Conservation (phyloP, 2,329 filamentous ascomycete species). For the Alternaria triticimaculans region DNA sequence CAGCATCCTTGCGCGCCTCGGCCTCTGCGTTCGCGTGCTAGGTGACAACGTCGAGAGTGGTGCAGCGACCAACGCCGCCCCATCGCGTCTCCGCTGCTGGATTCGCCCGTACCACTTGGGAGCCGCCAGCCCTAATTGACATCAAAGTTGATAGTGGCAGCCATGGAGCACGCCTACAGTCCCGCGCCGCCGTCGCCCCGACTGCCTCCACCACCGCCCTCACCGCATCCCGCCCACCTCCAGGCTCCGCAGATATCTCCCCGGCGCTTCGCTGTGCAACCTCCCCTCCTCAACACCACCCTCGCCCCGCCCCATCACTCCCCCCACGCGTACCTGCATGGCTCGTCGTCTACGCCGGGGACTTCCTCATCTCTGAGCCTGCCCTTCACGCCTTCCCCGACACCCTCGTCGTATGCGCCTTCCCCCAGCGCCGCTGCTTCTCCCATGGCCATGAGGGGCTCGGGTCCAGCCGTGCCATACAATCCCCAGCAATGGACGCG, state of each 20-base stretch:
- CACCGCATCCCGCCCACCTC: conserved; percentile 18
- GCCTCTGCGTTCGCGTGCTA: conserved; percentile 12
- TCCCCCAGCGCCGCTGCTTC: conserved; percentile 39
- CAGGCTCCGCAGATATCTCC: conserved; percentile 38
- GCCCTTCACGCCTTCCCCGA: conserved; percentile 47
- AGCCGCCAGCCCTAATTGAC: conserved; percentile 34
- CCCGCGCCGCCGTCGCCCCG: conserved; percentile 25
- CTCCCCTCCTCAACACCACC: conserved; percentile 50
- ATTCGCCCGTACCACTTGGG: conserved; percentile 30
- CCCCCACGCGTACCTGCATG: conserved; percentile 37
- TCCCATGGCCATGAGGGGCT: conserved; percentile 46
- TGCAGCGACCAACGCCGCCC: conserved; percentile 15
- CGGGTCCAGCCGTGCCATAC: conserved; percentile 48
- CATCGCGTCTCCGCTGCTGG: conserved; percentile 20
- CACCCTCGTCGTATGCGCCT: conserved; percentile 42
- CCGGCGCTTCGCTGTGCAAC: conserved; percentile 50
- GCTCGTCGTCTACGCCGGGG: conserved; percentile 45
- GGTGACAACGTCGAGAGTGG: conserved; percentile 23
- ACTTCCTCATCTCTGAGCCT: conserved; percentile 47
- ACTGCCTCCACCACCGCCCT: conserved; percentile 27
- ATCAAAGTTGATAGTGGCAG: conserved; percentile 16
- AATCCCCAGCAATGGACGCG: conserved; percentile 59
- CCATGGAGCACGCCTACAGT: conserved; percentile 15
- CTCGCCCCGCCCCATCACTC: conserved; percentile 46
- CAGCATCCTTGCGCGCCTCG: conserved; percentile 16